Conservation (phyloP, 2,329 filamentous ascomycete genomes). For the Venturia aucupariae region DNA sequence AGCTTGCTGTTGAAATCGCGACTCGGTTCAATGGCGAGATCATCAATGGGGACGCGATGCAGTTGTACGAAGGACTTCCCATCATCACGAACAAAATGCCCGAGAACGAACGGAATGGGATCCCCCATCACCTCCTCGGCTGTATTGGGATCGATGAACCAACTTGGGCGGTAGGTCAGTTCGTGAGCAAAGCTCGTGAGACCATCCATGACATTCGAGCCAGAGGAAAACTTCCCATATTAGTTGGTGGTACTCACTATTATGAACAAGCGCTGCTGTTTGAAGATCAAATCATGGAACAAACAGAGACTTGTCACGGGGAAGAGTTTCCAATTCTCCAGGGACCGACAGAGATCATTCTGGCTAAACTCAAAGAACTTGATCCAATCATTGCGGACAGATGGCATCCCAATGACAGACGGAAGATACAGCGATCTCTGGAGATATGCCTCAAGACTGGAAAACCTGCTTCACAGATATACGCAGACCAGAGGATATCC, state of each 20-base stretch:
- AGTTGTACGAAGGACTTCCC: conserved; percentile 84
- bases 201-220: conserved; percentile 69
- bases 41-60: conserved; percentile 97
- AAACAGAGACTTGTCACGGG: conserved; percentile 24
- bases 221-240: conserved; percentile 72
- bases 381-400: conserved; percentile 82
- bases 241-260: conserved; percentile 93
- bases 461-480: conserved; percentile 73
- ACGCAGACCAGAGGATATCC: conserved; percentile 57
- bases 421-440: conserved; percentile 82
- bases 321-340: conserved; percentile 55
- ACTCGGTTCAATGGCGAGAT: conserved; percentile 79
- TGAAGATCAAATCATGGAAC: conserved; percentile 54
- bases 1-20: conserved; percentile 88
- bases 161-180: conserved; percentile 75
- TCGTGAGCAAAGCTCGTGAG: conserved; percentile 58
- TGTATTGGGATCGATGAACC: conserved; percentile 65
- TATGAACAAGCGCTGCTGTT: conserved; percentile 88
- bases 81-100: conserved; percentile 95
- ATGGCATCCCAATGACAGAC: conserved; percentile 89
- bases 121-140: conserved; percentile 83
- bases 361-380: conserved; percentile 64
- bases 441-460: conserved; percentile 85
- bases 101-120: conserved; percentile 59
- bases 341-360: conserved; percentile 59